Base-by-base conservation (phyloP, 805 yeast species). In the Ogataea salicorniae region DNA sequence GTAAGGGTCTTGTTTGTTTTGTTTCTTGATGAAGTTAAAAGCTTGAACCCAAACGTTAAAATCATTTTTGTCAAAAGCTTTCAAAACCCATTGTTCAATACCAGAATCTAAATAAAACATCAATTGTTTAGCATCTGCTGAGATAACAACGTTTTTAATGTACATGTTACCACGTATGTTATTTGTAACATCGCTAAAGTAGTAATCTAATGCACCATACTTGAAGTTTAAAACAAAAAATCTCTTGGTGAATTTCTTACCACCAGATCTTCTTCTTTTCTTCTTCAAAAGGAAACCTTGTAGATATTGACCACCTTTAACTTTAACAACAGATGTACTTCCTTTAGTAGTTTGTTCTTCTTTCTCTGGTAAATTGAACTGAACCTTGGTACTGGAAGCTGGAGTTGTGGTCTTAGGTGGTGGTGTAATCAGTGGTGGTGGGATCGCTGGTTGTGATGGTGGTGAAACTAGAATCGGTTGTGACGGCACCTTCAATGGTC, bases 81-180 rank as follows among this genome's bases (percentile, higher is more conserved):
- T 87, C 50, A 92, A 71, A 36, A 80, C 81, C 98, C 98, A 92
- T 9, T 87, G 82, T 63, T 92, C 98, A 81, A 92, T 83, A 2
- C 98, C 98, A 0, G 97, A 89, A 63, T 94, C 97, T 49, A 94
- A 77, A 41, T 84, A 81, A 39, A 94, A 81, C 58, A 87, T 84
- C 45, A 79, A 69, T 22, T 80, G 78, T 48, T 77, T 77, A 23
- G 79, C 73, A 57, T 84, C 84, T 0, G 95, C 96, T 47, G 91
- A 79, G 2, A 94, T 81, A n/a, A 86, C 86, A 3, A 95, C 82
- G 42, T 85, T 76, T 45, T 78, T 80, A 42, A 94, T 80, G 35
- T 92, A 95, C 88, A 94, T 89, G 59, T 88, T 90, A 47, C 99
- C 99, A 47, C 98, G 76, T 42, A 88, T 75, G 54, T 82, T 81